These are phyloP conservation scores for Hibiscus tridactylites DNA, from an alignment of 345 rosid species.

Conservation along the genomic window DNA sequence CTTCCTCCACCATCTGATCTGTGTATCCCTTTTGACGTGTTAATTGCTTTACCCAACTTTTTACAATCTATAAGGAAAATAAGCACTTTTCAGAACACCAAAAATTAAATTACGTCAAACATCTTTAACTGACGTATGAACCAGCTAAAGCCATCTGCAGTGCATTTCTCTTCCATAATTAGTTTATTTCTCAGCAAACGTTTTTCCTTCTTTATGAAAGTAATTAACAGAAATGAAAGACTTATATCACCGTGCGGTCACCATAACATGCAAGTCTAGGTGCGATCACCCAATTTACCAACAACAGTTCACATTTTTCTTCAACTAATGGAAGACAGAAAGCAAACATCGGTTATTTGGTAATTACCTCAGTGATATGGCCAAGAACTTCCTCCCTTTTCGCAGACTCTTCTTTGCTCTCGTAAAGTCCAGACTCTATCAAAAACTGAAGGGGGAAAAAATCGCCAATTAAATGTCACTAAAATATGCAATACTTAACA, in stretches of 20 bases:
- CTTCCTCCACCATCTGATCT: conserved; percentile 90
- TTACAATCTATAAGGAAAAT: conserved; percentile 47
- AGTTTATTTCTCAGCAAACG: too few relatives aligned
- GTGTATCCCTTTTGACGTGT: conserved; percentile 63
- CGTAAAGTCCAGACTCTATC: conserved; percentile 62
- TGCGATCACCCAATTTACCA: neutral
- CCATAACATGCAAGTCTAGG: neutral
- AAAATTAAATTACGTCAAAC: neutral
- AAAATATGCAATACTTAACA: neutral
- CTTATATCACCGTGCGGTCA: neutral
- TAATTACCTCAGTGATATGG: conserved; percentile 49
- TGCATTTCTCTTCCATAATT: neutral
- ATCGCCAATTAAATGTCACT: neutral
- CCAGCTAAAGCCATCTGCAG: neutral
- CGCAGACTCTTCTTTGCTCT: conserved; percentile 62
- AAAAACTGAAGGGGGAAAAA: conserved; percentile 33
- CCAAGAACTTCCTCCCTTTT: conserved; percentile 63
- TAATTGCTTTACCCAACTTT: conserved; percentile 73
- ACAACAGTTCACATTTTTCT: neutral
- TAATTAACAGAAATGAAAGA: too few relatives aligned
- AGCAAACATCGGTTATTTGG: neutral
- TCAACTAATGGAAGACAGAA: neutral
- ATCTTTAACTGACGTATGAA: neutral
- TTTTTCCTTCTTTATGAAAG: too few relatives aligned
- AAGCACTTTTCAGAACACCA: neutral